These are phyloP conservation scores for Dimargaris cristalligena DNA, from an alignment of 192 early-diverging fungal genomes.

Conservation along the genomic window DNA sequence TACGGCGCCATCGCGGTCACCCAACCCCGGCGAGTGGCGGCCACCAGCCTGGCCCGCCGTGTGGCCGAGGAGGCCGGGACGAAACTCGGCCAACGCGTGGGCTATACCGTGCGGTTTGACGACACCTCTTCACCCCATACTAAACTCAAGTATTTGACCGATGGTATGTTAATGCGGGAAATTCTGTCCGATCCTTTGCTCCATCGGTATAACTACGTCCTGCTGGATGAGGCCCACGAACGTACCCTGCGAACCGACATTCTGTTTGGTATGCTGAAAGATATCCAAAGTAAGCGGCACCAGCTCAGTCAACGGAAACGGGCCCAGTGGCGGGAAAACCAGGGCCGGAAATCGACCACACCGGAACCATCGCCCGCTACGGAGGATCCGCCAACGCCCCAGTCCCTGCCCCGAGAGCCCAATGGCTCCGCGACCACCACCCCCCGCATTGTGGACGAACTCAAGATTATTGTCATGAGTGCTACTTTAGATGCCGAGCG, in stretches of 20 bases:
- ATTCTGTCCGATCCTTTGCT: slow-evolving; percentile 68
- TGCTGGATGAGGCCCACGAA: slow-evolving; percentile 97
- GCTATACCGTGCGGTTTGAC: slow-evolving; percentile 93
- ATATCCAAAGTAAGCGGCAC: slow-evolving; percentile 51
- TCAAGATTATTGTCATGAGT: slow-evolving; percentile 91
- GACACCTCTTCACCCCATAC: slow-evolving; percentile 68
- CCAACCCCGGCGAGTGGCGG: slow-evolving; percentile 69
- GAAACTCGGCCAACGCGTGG: slow-evolving; percentile 53
- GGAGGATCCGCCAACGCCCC: too few relatives aligned
- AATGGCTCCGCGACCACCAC: neutral
- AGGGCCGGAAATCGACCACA: neutral
- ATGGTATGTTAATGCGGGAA: slow-evolving; percentile 90
- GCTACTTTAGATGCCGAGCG: slow-evolving; percentile 90
- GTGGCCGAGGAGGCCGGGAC: slow-evolving; percentile 68
- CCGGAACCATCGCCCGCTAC: neutral
- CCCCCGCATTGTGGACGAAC: slow-evolving; percentile 21
- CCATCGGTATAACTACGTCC: slow-evolving; percentile 61
- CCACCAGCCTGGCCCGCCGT: slow-evolving; percentile 61
- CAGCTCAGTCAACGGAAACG: slow-evolving; percentile 20
- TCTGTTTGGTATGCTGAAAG: slow-evolving; percentile 88
- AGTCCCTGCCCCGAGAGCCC: neutral
- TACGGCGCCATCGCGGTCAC: slow-evolving; percentile 62
- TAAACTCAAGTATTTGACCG: slow-evolving; percentile 85
- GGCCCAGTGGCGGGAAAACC: slow-evolving; percentile 17
- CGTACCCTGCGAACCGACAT: slow-evolving; percentile 94